These are phyloP conservation scores for Periglandula ipomoeae DNA, from an alignment of 2,329 filamentous ascomycete species.

Conservation along the genomic window DNA sequence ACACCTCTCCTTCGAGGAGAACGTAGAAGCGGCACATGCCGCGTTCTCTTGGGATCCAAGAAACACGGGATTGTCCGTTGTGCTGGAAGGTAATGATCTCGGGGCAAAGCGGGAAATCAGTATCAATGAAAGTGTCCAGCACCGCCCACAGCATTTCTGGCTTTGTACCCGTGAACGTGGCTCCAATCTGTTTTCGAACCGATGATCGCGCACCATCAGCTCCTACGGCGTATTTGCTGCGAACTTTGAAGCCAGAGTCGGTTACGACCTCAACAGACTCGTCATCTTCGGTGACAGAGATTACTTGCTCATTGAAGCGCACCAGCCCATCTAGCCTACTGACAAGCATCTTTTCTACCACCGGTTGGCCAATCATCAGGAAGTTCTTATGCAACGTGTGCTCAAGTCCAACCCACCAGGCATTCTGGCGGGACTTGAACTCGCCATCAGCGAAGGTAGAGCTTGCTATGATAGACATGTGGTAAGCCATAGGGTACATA, in stretches of 20 bases:
- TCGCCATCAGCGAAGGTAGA: slow-evolving; percentile 36
- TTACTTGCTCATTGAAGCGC: slow-evolving; percentile 28
- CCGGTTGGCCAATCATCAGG: slow-evolving; percentile 40
- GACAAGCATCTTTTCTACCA: slow-evolving; percentile 32
- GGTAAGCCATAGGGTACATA: too few relatives aligned
- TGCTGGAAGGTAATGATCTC: slow-evolving; percentile 40
- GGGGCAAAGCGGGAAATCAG: slow-evolving; percentile 33
- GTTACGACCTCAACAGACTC: slow-evolving; percentile 32
- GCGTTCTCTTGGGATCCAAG: slow-evolving; percentile 39
- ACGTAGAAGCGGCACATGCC: slow-evolving; percentile 38
- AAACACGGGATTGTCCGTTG: slow-evolving; percentile 34
- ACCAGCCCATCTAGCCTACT: slow-evolving; percentile 23
- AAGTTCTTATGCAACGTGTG: slow-evolving; percentile 38
- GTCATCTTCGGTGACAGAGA: slow-evolving; percentile 46
- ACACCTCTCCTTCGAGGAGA: slow-evolving; percentile 35
- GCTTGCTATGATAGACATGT: slow-evolving; percentile 29
- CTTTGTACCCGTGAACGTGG: slow-evolving; percentile 35
- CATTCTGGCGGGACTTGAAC: slow-evolving; percentile 37
- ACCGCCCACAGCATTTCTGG: slow-evolving; percentile 42
- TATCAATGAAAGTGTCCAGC: slow-evolving; percentile 39
- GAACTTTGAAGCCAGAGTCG: slow-evolving; percentile 21
- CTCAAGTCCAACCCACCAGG: slow-evolving; percentile 38
- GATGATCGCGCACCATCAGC: slow-evolving; percentile 43
- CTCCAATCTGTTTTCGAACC: slow-evolving; percentile 31
- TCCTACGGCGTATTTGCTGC: slow-evolving; percentile 35